Evolutionary conservation across 345 rosid genomes (phyloP).

Genomic region (Boechera stricta): DNA sequence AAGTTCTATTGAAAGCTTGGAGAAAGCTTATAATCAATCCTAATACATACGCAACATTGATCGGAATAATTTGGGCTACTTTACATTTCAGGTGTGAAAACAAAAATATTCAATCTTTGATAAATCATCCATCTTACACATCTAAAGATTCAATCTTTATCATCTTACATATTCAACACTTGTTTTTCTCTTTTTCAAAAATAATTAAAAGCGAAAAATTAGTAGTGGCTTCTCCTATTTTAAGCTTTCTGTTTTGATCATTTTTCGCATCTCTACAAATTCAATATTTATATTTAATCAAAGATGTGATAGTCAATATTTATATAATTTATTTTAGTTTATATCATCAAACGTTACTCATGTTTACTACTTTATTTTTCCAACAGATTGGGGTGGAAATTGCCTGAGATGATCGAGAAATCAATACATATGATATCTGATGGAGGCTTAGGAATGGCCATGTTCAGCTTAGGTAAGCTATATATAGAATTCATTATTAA

Average conservation of each 20-base stretch:
- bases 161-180: neutral
- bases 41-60: conserved; percentile 73
- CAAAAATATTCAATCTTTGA: conserved; percentile 1
- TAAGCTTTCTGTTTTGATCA: conserved; percentile 28
- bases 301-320: neutral
- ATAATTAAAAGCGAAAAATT: conserved; percentile 18
- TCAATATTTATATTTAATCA: neutral
- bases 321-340: neutral
- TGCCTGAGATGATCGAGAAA: conserved; percentile 69
- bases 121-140: conserved; percentile 23
- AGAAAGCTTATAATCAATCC: conserved; percentile 75
- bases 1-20: conserved; percentile 64
- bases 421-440: conserved; percentile 69
- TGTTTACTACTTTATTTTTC: neutral
- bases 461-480: conserved; percentile 86
- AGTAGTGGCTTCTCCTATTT: conserved; percentile 26
- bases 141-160: conserved; percentile 27
- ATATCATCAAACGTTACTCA: neutral
- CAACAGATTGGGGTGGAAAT: conserved; percentile 63
- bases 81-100: conserved; percentile 67
- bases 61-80: conserved; percentile 80
- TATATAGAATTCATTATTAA: no score
- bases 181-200: neutral
- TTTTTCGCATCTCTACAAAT: neutral
- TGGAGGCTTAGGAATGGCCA: conserved; percentile 98